phyloP scores from a whole-genome alignment of 371 early-diverging fungal species.

The Synchytrium microbalum region DNA sequence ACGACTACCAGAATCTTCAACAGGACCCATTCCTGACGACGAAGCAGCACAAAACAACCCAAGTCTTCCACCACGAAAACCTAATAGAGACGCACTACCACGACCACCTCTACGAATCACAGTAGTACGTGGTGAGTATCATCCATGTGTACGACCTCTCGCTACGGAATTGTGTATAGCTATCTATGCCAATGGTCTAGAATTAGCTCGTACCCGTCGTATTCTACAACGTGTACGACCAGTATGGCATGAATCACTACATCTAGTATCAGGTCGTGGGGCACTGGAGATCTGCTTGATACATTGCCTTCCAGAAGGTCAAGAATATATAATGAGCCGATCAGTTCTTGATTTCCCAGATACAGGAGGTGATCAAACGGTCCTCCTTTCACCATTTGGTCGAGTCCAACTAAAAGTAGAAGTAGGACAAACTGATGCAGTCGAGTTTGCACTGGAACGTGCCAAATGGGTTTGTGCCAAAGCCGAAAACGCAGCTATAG shows the following conservation, averaged over 20 bases:
- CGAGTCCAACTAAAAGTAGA: not conserved
- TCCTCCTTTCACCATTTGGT: not conserved
- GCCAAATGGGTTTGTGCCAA: not conserved
- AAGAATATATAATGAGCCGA: not conserved
- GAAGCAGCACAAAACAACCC: not conserved
- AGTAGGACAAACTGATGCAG: not conserved
- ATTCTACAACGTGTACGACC: not conserved
- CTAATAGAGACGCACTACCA: not conserved
- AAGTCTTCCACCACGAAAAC: not conserved
- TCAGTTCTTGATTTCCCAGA: not conserved
- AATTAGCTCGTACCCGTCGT: not conserved
- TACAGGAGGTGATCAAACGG: not conserved
- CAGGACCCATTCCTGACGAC: not conserved
- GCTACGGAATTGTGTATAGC: not conserved
- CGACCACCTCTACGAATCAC: not conserved
- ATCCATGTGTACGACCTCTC: not conserved
- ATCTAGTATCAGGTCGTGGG: not conserved
- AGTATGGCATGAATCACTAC: not conserved
- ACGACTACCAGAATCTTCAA: not conserved
- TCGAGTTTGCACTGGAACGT: not conserved
- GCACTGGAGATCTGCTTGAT: not conserved
- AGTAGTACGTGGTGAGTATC: not conserved
- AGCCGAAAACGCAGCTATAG: not conserved
- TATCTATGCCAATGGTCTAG: not conserved
- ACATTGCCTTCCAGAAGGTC: not conserved